Evolutionary conservation across 176 grass and related monocot species (phyloP), one percentile per base, ranked within the genome.

Genomic region (Saccharum spontaneum): DNA sequence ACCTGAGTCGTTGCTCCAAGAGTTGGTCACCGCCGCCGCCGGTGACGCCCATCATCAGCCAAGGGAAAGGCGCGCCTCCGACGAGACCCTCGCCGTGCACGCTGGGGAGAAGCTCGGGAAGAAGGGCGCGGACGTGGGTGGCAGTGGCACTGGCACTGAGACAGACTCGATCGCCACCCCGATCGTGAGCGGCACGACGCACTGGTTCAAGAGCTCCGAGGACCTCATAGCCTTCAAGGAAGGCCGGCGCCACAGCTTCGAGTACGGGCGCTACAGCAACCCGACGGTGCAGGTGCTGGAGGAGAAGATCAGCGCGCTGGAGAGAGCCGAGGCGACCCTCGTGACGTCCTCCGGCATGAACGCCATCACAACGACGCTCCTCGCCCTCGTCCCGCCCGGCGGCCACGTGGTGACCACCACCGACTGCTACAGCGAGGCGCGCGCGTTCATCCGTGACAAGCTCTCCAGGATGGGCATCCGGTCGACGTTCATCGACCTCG

Each of bases 361-460:
- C 49, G 15, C 49, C 49, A 52, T 52, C 49, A 52, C 49, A 4
- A 52, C 49, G 49, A 17, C 49, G 49, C 49, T 52, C 15, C 49
- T 52, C 49, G 49, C 49, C 49, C 49, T 52, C 49, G 49, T 52
- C 49, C 49, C 87, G 33, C 86, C 86, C 1, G 95, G 88, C 11
- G 88, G 92, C 55, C 95, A 97, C 39, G 84, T 97, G 10, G 49
- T 97, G 23, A 91, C 87, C 2, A 94, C 95, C 0, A 88, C 82
- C 17, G 95, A 97, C 40, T 94, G 92, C 83, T 97, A 97, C 78
- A 89, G 95, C 31, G 90, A 97, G 79, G 93, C 90, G 0, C 84
- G 88, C 1, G 88, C 88, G 14, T 97, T 94, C 90, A 97, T 97
- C 66, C 17, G 88, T 1, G 90, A 77, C 36, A 83, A 85, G 88